Evolutionary conservation across 2,329 filamentous ascomycete genomes (phyloP).

Genomic region (Clonostachys rhizophaga): DNA sequence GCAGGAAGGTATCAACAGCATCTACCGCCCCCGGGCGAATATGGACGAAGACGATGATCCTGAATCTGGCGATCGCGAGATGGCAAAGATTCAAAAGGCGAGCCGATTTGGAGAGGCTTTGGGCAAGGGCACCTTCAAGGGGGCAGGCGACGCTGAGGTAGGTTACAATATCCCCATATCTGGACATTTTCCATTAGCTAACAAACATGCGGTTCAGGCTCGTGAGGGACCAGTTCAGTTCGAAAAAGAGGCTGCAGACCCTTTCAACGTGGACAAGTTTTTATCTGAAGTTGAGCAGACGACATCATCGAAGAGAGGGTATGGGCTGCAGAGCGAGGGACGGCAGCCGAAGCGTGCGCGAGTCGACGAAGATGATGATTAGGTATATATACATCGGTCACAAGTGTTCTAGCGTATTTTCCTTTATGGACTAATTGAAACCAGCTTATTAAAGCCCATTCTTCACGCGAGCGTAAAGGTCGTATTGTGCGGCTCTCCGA

Average conservation of each 20-base stretch:
- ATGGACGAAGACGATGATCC: slow-evolving; percentile 76
- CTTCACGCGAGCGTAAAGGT: too few species aligned
- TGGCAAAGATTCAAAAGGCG: slow-evolving; percentile 82
- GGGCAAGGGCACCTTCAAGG: slow-evolving; percentile 88
- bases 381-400: slow-evolving; percentile 4
- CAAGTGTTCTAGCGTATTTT: too few species aligned
- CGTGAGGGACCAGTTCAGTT: slow-evolving; percentile 94
- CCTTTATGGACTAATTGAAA: too few species aligned
- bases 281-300: slow-evolving; percentile 72
- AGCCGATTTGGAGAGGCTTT: slow-evolving; percentile 82
- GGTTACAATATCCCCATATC: slow-evolving; percentile 16
- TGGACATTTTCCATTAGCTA: not conserved
- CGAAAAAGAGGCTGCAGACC: slow-evolving; percentile 80
- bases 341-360: slow-evolving; percentile 67
- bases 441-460: too few species aligned
- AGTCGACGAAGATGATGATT: slow-evolving; percentile 61
- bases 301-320: slow-evolving; percentile 63
- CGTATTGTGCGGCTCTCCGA: too few species aligned
- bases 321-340: slow-evolving; percentile 65
- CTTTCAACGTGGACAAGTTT: slow-evolving; percentile 93
- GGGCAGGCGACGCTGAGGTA: slow-evolving; percentile 76
- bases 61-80: slow-evolving; percentile 73
- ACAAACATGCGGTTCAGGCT: slow-evolving; percentile 34
- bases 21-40: slow-evolving; percentile 78
- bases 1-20: slow-evolving; percentile 89